Conservation (phyloP, 768 basidiomycete species). For the Termitomyces sp. region DNA sequence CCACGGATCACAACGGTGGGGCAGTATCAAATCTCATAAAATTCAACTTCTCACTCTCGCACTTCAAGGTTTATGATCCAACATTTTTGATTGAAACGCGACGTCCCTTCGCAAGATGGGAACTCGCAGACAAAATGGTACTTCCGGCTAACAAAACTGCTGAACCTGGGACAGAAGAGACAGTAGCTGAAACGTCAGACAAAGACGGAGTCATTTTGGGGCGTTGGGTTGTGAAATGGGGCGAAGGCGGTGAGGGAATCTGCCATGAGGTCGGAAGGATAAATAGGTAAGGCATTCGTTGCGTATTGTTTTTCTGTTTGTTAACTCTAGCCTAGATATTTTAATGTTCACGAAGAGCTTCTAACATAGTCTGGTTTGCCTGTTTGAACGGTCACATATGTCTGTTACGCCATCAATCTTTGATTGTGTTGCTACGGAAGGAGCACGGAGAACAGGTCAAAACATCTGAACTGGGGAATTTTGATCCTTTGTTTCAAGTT, state of each 20-base stretch:
- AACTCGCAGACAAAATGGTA: constrained; percentile 52
- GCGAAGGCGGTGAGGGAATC: constrained; percentile 52
- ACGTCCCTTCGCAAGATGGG: constrained; percentile 78
- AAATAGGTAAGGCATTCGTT: constrained; percentile 39
- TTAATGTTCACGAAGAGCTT: constrained; percentile 44
- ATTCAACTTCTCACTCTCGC: neutral
- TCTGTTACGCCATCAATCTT: neutral
- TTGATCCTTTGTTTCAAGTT: neutral
- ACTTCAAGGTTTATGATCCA: constrained; percentile 59
- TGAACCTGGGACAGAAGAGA: constrained; percentile 56
- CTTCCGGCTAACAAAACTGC: constrained; percentile 34
- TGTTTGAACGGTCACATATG: neutral
- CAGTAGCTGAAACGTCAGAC: constrained; percentile 71
- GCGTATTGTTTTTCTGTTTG: neutral
- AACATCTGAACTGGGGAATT: neutral
- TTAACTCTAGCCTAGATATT: constrained; percentile 23
- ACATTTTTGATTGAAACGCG: constrained; percentile 60
- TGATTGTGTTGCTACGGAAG: neutral
- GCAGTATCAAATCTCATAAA: neutral
- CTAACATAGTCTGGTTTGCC: constrained; percentile 12
- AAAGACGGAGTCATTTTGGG: constrained; percentile 56
- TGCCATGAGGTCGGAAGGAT: constrained; percentile 63
- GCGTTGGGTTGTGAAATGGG: constrained; percentile 78
- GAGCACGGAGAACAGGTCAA: neutral
- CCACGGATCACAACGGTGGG: constrained; percentile 57